Percentiles rank a stretch among this genome's conserved stretches.
Evolutionary conservation across 208 protist species (phyloP).

Genomic region (Herpetomonas samuelpessoai): DNA sequence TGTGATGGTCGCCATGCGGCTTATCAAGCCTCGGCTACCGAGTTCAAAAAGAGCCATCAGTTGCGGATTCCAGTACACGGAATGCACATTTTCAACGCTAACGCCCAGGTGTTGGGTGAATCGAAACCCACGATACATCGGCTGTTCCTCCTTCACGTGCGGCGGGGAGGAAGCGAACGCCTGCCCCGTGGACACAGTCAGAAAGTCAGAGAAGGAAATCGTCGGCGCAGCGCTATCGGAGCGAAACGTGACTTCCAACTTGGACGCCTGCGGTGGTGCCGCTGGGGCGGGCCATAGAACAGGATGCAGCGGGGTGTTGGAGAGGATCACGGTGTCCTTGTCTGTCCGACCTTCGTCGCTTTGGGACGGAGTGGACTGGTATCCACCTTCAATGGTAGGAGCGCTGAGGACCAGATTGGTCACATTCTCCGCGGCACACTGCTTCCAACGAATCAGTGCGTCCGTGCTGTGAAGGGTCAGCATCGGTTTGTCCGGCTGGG

Average conservation of each 20-base stretch:
- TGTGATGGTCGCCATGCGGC: conserved; percentile 9
- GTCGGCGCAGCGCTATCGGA: conserved; percentile 17
- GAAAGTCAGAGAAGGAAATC: conserved; percentile 34
- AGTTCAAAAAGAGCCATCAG: conserved; percentile 31
- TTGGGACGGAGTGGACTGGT: too few relatives aligned
- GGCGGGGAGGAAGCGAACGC: background rate
- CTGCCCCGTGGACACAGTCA: conserved; percentile 7
- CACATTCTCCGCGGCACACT: background rate
- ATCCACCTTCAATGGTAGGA: background rate
- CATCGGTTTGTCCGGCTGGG: background rate
- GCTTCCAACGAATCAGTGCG: background rate
- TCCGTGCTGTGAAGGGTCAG: background rate
- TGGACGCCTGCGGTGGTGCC: background rate
- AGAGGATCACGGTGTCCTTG: too few relatives aligned
- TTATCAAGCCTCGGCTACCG: conserved; percentile 29
- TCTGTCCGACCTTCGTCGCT: background rate
- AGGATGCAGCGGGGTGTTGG: too few relatives aligned
- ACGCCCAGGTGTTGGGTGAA: conserved; percentile 22
- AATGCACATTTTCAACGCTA: conserved; percentile 1
- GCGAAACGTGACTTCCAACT: conserved; percentile 11
- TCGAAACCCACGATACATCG: conserved; percentile 17
- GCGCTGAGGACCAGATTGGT: background rate
- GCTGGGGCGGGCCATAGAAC: background rate
- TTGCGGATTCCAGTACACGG: conserved; percentile 26
- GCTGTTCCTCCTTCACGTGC: conserved; percentile 2